phyloP scores from a whole-genome alignment of 1,139 yeast species.

The Petasospora fabianii region DNA sequence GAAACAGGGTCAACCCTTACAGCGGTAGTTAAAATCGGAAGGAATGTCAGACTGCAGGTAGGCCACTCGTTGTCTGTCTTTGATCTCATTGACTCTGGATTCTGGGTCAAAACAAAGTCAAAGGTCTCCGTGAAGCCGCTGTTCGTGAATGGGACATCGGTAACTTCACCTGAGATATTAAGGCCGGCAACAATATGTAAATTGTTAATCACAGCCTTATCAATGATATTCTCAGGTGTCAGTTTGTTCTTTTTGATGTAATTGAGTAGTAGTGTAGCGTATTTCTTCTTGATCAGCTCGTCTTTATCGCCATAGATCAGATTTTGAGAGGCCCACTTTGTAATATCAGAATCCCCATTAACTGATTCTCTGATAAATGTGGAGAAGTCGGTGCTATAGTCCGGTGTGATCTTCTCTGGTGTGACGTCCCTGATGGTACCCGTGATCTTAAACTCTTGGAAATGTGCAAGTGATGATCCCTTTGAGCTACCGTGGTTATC shows the following conservation, averaged over 20 bases:
- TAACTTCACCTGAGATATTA: conserved; percentile 4
- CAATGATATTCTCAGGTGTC: conserved; percentile 27
- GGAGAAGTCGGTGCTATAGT: conserved; percentile 19
- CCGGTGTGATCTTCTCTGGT: neutral
- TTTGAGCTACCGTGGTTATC: conserved; percentile 26
- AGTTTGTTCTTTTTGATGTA: conserved; percentile 27
- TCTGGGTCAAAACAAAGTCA: conserved; percentile 19
- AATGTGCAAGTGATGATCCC: conserved; percentile 31
- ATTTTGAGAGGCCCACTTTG: conserved; percentile 26
- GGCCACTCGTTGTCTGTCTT: conserved; percentile 32
- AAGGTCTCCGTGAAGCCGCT: conserved; percentile 32
- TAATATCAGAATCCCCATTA: conserved; percentile 22
- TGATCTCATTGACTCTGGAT: conserved; percentile 25
- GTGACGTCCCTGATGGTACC: conserved; percentile 7
- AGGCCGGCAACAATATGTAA: conserved; percentile 22
- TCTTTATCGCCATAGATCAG: conserved; percentile 26
- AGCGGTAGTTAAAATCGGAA: conserved; percentile 34
- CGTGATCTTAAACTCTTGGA: conserved; percentile 33
- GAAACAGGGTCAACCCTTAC: conserved; percentile 36
- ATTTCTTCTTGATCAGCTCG: conserved; percentile 15
- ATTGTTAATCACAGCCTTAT: conserved; percentile 29
- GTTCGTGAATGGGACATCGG: conserved; percentile 24
- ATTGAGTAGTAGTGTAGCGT: conserved; percentile 26
- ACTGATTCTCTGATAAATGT: conserved; percentile 24
- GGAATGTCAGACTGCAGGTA: conserved; percentile 33